Evolutionary conservation across 2,329 filamentous ascomycete genomes (phyloP), one percentile per base, ranked within the genome.

Genomic region (Pochonia chlamydosporia): DNA sequence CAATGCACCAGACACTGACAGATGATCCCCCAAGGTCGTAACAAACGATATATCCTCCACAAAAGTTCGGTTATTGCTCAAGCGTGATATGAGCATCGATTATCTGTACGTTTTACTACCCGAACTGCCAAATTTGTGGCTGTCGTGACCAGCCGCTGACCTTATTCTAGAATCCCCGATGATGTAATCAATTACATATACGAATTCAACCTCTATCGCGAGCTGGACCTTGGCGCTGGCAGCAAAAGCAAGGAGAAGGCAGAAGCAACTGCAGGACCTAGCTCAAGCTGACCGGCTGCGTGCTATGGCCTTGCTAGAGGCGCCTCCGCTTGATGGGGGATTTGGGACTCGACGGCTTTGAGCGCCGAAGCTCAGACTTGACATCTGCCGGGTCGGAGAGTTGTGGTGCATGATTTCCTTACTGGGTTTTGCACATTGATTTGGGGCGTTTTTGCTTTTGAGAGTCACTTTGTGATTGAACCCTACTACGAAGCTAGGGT

Each of bases 1-100:
- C n/a, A 30, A 25, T 20, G 3, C 16, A 5, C 13, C 21, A 3
- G 25, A 13, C 26, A 9, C 24, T 28, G 13, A 43, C 39, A 23
- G 3, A 21, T n/a, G n/a, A n/a, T 28, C 6, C 16, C 23, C 18
- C 31, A 28, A 49, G 55, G 61, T 66, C 28, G 79, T 95, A 44
- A 91, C 95, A 56, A 92, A 92, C 63, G 87, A 95, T 59, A 84
- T 93, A 48, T 89, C 85, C 59, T 90, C 85, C 52, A 84, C 81
- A 11, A 83, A 95, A 70, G 91, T 96, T 51, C 81, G 91, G 36
- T 72, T 95, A 3, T 88, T 95, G 61, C 65, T 91, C 28, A 81
- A 86, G 59, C 78, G 86, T 59, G 82, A 89, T 54, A 87, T 93
- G 83, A 90, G 85, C 56, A 87, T 95, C 42, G 81, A 87, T 53